These are phyloP conservation scores for Mycena maculata DNA, from an alignment of 768 basidiomycete genomes.

Conservation along the genomic window DNA sequence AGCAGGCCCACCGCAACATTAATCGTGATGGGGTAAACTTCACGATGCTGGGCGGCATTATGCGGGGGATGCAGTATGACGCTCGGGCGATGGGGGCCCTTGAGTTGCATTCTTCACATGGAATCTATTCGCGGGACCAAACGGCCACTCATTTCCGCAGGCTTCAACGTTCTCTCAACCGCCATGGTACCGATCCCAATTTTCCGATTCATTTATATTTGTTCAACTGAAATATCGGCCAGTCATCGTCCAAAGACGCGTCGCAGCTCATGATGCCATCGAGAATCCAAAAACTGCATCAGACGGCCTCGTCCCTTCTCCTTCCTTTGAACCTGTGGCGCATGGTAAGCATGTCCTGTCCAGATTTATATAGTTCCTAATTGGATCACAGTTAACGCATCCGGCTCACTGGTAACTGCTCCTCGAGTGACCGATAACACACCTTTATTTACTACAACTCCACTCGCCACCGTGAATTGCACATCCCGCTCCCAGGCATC, in stretches of 20 bases:
- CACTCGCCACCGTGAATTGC: no score
- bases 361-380: no score
- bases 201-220: neutral
- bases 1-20: conserved; percentile 40
- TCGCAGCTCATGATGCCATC: neutral
- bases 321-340: no score
- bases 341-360: no score
- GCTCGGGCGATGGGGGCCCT: conserved; percentile 20
- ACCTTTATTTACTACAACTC: no score
- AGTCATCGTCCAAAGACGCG: neutral
- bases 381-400: no score
- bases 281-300: no score
- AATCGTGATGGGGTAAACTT: conserved; percentile 40
- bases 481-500: no score
- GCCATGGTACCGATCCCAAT: conserved; percentile 9
- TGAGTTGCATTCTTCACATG: conserved; percentile 17
- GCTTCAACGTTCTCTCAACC: conserved; percentile 11
- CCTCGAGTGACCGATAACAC: no score
- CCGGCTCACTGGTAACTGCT: no score
- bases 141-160: conserved; percentile 10
- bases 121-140: conserved; percentile 27
- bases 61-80: conserved; percentile 40
- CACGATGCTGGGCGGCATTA: conserved; percentile 40
- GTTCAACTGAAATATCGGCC: neutral
- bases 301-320: no score